A percentile compares a stretch with the other conserved stretches of the same genome.
Evolutionary conservation across 2,329 filamentous ascomycete species (phyloP).

Genomic region (Trichoderma cornu-damae): DNA sequence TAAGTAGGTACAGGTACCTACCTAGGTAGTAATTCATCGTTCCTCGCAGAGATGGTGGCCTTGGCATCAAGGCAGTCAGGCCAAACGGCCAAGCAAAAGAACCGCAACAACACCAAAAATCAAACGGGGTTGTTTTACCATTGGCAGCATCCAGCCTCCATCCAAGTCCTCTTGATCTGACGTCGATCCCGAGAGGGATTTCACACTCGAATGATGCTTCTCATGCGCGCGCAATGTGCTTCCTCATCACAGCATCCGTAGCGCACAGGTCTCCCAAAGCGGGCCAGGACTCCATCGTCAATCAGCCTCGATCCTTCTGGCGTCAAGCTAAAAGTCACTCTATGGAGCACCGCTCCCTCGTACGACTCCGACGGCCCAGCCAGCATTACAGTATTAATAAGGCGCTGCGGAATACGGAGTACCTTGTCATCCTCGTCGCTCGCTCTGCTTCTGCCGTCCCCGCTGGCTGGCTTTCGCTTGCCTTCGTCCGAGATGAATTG

Average conservation of each 20-base stretch:
- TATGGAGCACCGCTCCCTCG: not conserved
- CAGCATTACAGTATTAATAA: not conserved
- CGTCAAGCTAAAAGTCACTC: conserved; percentile 9
- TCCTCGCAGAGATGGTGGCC: too few species aligned
- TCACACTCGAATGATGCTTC: not conserved
- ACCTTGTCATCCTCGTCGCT: not conserved
- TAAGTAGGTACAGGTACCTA: too few species aligned
- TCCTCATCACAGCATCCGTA: not conserved
- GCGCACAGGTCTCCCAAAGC: conserved; percentile 4
- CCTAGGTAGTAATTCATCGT: too few species aligned
- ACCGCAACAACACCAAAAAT: not conserved
- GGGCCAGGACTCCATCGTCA: conserved; percentile 12
- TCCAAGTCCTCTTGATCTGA: not conserved
- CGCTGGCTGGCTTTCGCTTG: not conserved
- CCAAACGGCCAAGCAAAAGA: too few species aligned
- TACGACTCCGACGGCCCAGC: not conserved
- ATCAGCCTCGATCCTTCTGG: conserved; percentile 17
- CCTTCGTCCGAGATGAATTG: not conserved
- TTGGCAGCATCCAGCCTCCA: not conserved
- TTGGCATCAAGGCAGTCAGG: too few species aligned
- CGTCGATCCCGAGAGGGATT: not conserved
- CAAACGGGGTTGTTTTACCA: too few species aligned
- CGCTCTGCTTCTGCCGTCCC: not conserved
- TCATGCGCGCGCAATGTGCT: not conserved
- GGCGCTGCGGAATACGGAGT: not conserved